Conservation (phyloP, 176 grass and related monocot genomes). For the Musa acuminata region DNA sequence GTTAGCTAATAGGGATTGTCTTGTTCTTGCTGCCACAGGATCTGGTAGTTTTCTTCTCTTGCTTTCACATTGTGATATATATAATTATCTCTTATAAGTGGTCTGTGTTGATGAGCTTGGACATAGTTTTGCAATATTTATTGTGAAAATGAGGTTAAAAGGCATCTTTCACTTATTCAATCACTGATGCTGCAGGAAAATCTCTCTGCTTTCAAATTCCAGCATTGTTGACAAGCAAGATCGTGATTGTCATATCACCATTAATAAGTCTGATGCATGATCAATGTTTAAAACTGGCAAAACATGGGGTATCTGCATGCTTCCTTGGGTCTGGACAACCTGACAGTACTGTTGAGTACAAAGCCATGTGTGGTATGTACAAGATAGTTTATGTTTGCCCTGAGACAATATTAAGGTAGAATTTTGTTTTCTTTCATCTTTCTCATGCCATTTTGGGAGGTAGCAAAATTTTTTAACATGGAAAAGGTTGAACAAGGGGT, state of each 20-base stretch:
- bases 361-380: slow-evolving; percentile 85
- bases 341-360: slow-evolving; percentile 62
- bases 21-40: slow-evolving; percentile 87
- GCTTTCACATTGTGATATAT: not conserved
- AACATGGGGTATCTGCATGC: slow-evolving; percentile 77
- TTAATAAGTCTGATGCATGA: slow-evolving; percentile 99
- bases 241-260: slow-evolving; percentile 84
- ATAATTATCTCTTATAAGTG: not conserved
- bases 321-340: slow-evolving; percentile 95
- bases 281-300: slow-evolving; percentile 84
- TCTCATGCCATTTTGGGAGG: slow-evolving; percentile 18
- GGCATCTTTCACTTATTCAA: slow-evolving; percentile 11
- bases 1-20: slow-evolving; percentile 56
- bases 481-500: slow-evolving; percentile 19
- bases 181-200: slow-evolving; percentile 47
- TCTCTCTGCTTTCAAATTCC: slow-evolving; percentile 94
- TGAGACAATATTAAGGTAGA: slow-evolving; percentile 84
- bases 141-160: slow-evolving; percentile 5
- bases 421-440: not conserved
- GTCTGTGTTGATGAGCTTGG: not conserved
- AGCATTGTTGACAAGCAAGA: slow-evolving; percentile 62
- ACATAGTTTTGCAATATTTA: slow-evolving; percentile 7
- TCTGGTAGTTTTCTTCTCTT: slow-evolving; percentile 36
- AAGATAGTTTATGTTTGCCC: slow-evolving; percentile 96
- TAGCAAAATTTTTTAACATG: slow-evolving; percentile 4